Evolutionary conservation across 192 early-diverging fungal species (phyloP).

Genomic region (Haplosporangium gracile): DNA sequence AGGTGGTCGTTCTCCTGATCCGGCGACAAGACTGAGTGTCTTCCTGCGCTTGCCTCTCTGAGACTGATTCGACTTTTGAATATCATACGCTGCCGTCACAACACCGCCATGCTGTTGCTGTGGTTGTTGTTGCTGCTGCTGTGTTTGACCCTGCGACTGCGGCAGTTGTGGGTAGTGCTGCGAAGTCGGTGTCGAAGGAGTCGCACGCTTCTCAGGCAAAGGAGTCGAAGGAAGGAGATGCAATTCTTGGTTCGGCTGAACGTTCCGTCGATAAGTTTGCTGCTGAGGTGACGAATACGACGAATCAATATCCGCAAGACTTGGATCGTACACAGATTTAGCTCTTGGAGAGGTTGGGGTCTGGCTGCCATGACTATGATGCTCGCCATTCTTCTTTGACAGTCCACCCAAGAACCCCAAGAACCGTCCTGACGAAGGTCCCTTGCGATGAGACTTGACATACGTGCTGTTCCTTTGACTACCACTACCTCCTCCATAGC

Average conservation of each 20-base stretch:
- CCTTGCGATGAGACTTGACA: conserved; percentile 36
- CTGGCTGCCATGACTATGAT: background rate
- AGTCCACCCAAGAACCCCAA: conserved; percentile 43
- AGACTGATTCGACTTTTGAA: conserved; percentile 28
- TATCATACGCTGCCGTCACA: conserved; percentile 3
- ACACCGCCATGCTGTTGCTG: conserved; percentile 1
- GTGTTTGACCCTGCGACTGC: background rate
- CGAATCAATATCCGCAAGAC: conserved; percentile 31
- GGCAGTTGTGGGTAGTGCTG: background rate
- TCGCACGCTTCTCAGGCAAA: conserved; percentile 8
- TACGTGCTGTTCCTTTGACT: conserved; percentile 9
- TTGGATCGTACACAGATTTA: background rate
- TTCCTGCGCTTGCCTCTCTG: conserved; percentile 50
- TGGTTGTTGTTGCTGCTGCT: conserved; percentile 6
- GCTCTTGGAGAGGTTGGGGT: background rate
- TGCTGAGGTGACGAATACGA: background rate
- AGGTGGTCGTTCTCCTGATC: conserved; percentile 24
- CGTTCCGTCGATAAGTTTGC: background rate
- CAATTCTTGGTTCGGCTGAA: background rate
- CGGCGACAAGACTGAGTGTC: conserved; percentile 42
- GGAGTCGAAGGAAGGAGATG: conserved; percentile 5
- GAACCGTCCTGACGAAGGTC: conserved; percentile 40
- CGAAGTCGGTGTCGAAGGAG: conserved; percentile 10
- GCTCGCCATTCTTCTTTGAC: conserved; percentile 48
- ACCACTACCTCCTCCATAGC: too few relatives aligned